phyloP scores from a whole-genome alignment of 2,329 filamentous ascomycete species.

The Didymella pinodella region DNA sequence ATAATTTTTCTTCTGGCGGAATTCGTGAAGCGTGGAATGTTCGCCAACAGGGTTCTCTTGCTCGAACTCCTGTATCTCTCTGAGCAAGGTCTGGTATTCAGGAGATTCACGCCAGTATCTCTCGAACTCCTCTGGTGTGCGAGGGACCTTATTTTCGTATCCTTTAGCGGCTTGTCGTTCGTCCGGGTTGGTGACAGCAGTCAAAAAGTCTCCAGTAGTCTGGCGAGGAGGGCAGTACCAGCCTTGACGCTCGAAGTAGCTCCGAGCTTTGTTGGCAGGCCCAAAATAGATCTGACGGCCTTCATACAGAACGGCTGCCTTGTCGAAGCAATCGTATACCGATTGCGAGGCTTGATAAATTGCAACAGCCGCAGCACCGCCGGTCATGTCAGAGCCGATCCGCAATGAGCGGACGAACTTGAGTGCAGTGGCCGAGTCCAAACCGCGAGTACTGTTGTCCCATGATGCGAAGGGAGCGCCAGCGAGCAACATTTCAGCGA shows the following conservation, averaged over 20 bases:
- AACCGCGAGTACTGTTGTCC: slow-evolving; percentile 56
- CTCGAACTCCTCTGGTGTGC: slow-evolving; percentile 59
- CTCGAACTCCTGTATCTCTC: slow-evolving; percentile 63
- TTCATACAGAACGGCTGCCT: slow-evolving; percentile 76
- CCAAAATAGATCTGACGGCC: slow-evolving; percentile 82
- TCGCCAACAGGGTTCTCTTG: slow-evolving; percentile 55
- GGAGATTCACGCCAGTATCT: slow-evolving; percentile 61
- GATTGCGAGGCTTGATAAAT: slow-evolving; percentile 63
- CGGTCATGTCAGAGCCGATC: slow-evolving; percentile 58
- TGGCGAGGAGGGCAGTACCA: slow-evolving; percentile 72
- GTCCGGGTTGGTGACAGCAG: slow-evolving; percentile 67
- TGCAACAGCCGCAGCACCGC: slow-evolving; percentile 62
- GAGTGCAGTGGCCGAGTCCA: slow-evolving; percentile 61
- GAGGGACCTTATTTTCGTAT: slow-evolving; percentile 56
- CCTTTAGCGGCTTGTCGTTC: slow-evolving; percentile 55
- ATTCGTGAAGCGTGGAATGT: slow-evolving; percentile 38
- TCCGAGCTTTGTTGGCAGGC: slow-evolving; percentile 64
- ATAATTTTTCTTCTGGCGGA: slow-evolving; percentile 58
- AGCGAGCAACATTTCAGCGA: slow-evolving; percentile 61
- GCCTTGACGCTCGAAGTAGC: slow-evolving; percentile 73
- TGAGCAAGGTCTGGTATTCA: slow-evolving; percentile 52
- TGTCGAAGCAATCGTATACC: slow-evolving; percentile 73
- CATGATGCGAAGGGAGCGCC: slow-evolving; percentile 53
- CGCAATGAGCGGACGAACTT: slow-evolving; percentile 63
- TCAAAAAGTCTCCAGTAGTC: slow-evolving; percentile 78